Conservation (phyloP, 192 early-diverging fungal genomes). For the Rhizophagus sp. region DNA sequence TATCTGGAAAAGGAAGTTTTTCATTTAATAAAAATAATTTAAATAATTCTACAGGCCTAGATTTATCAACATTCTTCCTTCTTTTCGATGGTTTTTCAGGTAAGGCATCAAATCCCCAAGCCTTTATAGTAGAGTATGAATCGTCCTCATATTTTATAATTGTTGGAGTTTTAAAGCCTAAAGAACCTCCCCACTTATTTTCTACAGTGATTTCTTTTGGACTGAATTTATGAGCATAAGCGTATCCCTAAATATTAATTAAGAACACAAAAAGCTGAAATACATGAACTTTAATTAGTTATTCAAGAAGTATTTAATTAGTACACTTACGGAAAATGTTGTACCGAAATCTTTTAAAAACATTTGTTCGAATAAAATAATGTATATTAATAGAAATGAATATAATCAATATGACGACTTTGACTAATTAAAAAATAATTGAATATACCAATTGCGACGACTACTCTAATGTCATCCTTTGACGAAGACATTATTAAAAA, state of each 20-base stretch:
- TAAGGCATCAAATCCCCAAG: neutral
- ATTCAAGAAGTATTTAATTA: neutral
- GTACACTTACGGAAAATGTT: neutral
- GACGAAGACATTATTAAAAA: neutral
- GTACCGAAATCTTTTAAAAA: neutral
- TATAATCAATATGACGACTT: neutral
- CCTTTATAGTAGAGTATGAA: neutral
- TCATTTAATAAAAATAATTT: constrained; percentile 5
- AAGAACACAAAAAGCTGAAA: neutral
- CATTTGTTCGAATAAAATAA: neutral
- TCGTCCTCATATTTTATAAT: neutral
- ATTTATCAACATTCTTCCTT: neutral
- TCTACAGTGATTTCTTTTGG: neutral
- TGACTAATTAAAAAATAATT: neutral
- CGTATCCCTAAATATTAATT: neutral
- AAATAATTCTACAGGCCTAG: constrained; percentile 12
- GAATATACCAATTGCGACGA: neutral
- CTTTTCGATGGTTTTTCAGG: neutral
- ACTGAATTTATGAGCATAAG: neutral
- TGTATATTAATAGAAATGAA: neutral
- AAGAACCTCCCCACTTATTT: neutral
- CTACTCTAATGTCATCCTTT: neutral
- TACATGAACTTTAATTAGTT: neutral
- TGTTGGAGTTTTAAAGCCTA: neutral
- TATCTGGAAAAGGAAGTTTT: neutral